Evolutionary conservation across 2,329 filamentous ascomycete species (phyloP), one percentile per base, ranked within the genome.

Genomic region (Colletotrichum higginsianum): DNA sequence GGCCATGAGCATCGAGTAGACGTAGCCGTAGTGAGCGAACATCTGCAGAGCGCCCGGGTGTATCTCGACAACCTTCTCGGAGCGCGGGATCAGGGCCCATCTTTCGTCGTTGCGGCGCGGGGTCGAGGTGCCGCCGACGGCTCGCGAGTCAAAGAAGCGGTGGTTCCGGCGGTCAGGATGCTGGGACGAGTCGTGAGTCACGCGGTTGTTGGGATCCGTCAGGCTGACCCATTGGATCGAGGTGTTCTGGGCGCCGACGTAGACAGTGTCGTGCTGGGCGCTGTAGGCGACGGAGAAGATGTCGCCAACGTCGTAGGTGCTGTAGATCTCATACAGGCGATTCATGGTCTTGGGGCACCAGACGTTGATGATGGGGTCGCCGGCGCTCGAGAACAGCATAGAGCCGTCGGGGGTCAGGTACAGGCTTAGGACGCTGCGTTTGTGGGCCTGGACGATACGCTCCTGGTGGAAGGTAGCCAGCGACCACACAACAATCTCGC

Each of bases 271-370:
- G 77, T 94, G 87, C 75, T 91, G 88, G 8, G 90, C 84, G 4
- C 95, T 98, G 81, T 97, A 98, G 1, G 92, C 93, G n/a, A 98
- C 92, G 76, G 94, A 97, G 80, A 98, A 98, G 71, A 99, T 91
- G 83, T 99, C 96, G 71, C 96, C 96, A 50, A 98, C 93, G 77
- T 98, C 96, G 82, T 97, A 96, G 60, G 92, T 92, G 74, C 95
- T 97, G 85, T 97, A 97, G 73, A 98, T 93, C 74, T 96, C 94
- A 84, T 95, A 96, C 0, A 96, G 86, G 38, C 93, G 91, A 67
- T 88, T 89, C 80, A 98, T 91, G 7, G 90, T 92, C 53, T 85
- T 87, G 2, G 95, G 93, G 76, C 91, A 92, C 96, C 96, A 99
- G 52, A 97, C 94, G 80, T 97, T 98, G 79, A 98, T 92, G 70